phyloP scores from a whole-genome alignment of 345 rosid genomes.

The Salix koriyanagi region DNA sequence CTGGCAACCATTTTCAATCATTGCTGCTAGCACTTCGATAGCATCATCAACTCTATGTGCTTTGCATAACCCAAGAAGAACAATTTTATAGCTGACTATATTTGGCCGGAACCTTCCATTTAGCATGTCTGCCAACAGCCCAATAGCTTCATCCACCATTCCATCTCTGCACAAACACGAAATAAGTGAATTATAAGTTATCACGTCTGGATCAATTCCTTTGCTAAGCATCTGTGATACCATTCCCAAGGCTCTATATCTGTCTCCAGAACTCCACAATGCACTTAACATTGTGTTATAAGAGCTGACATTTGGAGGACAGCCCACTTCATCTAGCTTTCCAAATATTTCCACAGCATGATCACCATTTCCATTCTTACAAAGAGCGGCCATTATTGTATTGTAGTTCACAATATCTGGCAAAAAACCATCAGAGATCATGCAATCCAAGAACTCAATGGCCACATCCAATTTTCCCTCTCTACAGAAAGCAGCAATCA shows the following conservation, averaged over 20 bases:
- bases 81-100: conserved; percentile 66
- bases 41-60: conserved; percentile 59
- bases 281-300: conserved; percentile 85
- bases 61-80: conserved; percentile 73
- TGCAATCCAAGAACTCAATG: conserved; percentile 57
- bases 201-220: conserved; percentile 65
- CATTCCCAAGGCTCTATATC: conserved; percentile 53
- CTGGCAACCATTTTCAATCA: conserved; percentile 60
- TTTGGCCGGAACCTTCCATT: conserved; percentile 49
- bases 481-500: conserved; percentile 73
- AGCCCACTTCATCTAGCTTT: conserved; percentile 60
- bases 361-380: conserved; percentile 64
- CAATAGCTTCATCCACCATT: conserved; percentile 69
- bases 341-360: conserved; percentile 72
- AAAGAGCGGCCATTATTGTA: conserved; percentile 58
- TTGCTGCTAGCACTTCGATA: conserved; percentile 53
- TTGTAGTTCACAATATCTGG: conserved; percentile 84
- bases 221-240: conserved; percentile 56
- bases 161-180: conserved; percentile 88
- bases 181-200: conserved; percentile 74
- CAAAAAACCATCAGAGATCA: conserved; percentile 76
- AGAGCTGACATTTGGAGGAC: conserved; percentile 71
- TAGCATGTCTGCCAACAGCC: conserved; percentile 67
- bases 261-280: conserved; percentile 64
- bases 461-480: conserved; percentile 72